Evolutionary conservation across 1,284 basidiomycete species (phyloP).

Genomic region (Exsudoporus floridanus): DNA sequence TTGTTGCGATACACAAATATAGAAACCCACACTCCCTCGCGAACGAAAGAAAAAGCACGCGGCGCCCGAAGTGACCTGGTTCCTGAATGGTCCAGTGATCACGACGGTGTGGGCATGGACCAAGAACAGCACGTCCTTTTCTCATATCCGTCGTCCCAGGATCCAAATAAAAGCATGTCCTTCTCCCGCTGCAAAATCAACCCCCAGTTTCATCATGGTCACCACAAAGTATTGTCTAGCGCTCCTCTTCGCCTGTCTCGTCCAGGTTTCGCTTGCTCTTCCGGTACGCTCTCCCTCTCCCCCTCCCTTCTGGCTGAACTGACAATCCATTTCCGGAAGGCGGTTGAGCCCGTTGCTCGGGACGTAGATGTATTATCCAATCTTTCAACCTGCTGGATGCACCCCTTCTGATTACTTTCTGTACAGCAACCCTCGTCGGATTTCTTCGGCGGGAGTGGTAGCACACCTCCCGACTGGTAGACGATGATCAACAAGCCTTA

Average conservation of each 20-base stretch:
- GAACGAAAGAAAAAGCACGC: conserved; percentile 16
- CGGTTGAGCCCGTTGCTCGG: conserved; percentile 7
- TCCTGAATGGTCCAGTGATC: conserved; percentile 26
- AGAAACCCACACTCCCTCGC: neutral
- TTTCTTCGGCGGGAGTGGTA: conserved; percentile 18
- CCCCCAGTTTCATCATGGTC: conserved; percentile 16
- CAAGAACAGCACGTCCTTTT: conserved; percentile 21
- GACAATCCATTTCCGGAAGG: conserved; percentile 13
- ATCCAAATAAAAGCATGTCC: conserved; percentile 26
- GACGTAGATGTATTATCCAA: conserved; percentile 14
- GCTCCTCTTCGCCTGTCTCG: conserved; percentile 25
- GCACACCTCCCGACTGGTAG: conserved; percentile 29
- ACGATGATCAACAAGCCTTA: neutral
- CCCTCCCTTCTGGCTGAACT: neutral
- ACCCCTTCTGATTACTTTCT: conserved; percentile 3
- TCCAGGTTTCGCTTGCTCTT: conserved; percentile 23
- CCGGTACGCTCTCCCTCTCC: conserved; percentile 18
- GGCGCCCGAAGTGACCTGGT: conserved; percentile 28
- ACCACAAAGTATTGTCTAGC: conserved; percentile 20
- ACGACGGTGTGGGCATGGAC: conserved; percentile 12
- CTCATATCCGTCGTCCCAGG: conserved; percentile 22
- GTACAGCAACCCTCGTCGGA: conserved; percentile 20
- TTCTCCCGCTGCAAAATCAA: neutral
- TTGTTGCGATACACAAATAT: no score
- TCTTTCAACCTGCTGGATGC: neutral